phyloP scores from a whole-genome alignment of 2,329 filamentous ascomycete species.

The Fusarium penzigii region DNA sequence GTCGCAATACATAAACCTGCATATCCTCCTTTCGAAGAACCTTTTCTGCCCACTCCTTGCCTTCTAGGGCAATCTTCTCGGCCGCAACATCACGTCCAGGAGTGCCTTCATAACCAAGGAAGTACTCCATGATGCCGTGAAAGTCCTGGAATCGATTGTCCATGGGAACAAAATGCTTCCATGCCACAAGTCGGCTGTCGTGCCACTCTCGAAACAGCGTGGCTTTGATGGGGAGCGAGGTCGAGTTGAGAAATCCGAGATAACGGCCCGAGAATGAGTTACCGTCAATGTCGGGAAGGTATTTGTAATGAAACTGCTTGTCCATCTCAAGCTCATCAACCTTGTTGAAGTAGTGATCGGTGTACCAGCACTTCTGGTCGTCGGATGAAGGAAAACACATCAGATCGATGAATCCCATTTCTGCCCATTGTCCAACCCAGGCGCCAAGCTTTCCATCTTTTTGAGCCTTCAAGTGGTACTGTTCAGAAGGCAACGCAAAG shows the following conservation, averaged over 20 bases:
- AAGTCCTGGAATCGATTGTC: conserved; percentile 72
- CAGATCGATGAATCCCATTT: conserved; percentile 56
- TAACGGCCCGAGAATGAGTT: conserved; percentile 71
- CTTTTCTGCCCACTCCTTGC: conserved; percentile 67
- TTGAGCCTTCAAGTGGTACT: conserved; percentile 51
- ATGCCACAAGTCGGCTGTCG: conserved; percentile 70
- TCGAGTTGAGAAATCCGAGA: conserved; percentile 68
- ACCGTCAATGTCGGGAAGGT: conserved; percentile 75
- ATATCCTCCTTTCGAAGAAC: conserved; percentile 73
- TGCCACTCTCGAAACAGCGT: conserved; percentile 83
- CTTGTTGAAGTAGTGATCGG: conserved; percentile 45
- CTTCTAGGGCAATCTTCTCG: conserved; percentile 63
- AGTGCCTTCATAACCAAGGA: conserved; percentile 58
- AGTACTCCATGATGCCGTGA: conserved; percentile 74
- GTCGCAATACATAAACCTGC: conserved; percentile 67
- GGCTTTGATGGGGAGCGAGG: conserved; percentile 72
- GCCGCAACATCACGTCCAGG: conserved; percentile 58
- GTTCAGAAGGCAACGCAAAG: conserved; percentile 51
- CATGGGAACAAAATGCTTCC: conserved; percentile 82
- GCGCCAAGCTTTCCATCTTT: conserved; percentile 45
- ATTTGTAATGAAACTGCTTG: conserved; percentile 64
- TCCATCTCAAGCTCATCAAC: conserved; percentile 43
- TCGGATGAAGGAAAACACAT: conserved; percentile 47
- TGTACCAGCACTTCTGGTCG: conserved; percentile 49
- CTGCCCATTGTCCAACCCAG: conserved; percentile 52